Base-by-base conservation (phyloP, 2,329 filamentous ascomycete genomes). In the Phyllosticta capitalensis region DNA sequence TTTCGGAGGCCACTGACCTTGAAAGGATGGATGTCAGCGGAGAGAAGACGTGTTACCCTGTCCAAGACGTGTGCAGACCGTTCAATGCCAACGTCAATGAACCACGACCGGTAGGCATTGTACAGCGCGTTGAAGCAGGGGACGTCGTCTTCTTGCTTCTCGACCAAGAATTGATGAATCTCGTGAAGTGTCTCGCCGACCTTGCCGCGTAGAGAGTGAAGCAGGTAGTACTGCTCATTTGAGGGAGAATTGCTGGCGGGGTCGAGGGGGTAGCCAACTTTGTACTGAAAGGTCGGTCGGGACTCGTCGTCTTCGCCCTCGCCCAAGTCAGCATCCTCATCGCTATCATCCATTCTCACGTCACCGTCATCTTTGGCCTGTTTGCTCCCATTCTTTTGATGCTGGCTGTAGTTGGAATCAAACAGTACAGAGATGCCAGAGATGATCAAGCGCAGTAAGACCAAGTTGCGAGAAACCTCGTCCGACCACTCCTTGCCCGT, bases 401-500 rank as follows among this genome's bases (percentile, higher is more conserved):
- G 38, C 38, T 45, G 14, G 17, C n/a, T 12, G 6, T 45, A n/a
- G 9, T 69, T 68, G 5, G 90, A 86, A 68, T 96, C 90, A 69
- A 99, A 97, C 10, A 99, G 79, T 1, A 89, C 86, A 7, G 92
- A 92, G 61, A 96, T 86, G 57, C 94, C 94, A 2, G 92, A 95
- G 24, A 95, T 84, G 52, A 96, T 84, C n/a, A 99, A 80, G 28
- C 92, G 83, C 14, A 99, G 79, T 56, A 96, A 86, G 12, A 92
- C 89, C 60, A 99, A 81, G 65, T 96, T 90, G 59, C 94, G 81
- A 1, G 91, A 92, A 26, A 97, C 87, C 71, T 99, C 95, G 71
- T 99, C 94, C 0, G 92, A 96, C 94, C 94, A 99, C 67, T 96
- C 92, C 74, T 97, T 99, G 66, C 95, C 95, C 71, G 92, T 96